Conservation (phyloP, 1,139 yeast species). For the Tardiomyces depauwii region DNA sequence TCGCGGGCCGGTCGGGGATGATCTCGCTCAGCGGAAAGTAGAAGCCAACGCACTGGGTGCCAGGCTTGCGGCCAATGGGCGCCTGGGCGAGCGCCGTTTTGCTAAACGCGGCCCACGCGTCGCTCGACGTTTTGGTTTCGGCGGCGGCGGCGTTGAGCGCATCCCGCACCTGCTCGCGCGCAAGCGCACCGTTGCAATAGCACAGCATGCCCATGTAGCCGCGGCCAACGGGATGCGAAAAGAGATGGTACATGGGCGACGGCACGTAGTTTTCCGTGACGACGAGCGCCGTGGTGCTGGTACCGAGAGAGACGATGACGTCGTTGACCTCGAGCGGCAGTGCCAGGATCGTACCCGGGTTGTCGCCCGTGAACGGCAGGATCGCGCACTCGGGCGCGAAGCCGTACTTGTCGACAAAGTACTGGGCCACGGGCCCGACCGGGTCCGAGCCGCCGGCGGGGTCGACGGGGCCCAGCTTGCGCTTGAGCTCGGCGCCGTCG, state of each 20-base stretch:
- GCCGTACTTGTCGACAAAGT: constrained; percentile 57
- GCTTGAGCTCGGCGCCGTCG: constrained; percentile 15
- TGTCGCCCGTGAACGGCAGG: constrained; percentile 76
- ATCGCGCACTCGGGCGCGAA: constrained; percentile 37
- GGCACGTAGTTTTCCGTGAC: constrained; percentile 73
- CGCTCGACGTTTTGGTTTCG: constrained; percentile 11
- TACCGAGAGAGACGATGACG: constrained; percentile 72
- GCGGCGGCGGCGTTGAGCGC: constrained; percentile 39
- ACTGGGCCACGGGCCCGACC: constrained; percentile 41
- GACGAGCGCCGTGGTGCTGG: constrained; percentile 77
- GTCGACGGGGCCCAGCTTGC: constrained; percentile 8
- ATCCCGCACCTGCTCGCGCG: constrained; percentile 69
- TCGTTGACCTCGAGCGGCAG: constrained; percentile 70
- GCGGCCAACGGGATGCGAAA: constrained; percentile 68
- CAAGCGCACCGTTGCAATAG: constrained; percentile 83
- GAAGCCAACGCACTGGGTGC: constrained; percentile 40
- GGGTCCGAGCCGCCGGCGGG: constrained; percentile 27
- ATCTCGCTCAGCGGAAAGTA: constrained; percentile 86
- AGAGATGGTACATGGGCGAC: constrained; percentile 72
- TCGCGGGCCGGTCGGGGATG: constrained; percentile 57
- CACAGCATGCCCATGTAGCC: constrained; percentile 94
- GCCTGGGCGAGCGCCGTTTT: constrained; percentile 26
- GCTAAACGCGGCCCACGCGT: constrained; percentile 56
- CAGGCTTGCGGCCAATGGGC: constrained; percentile 1
- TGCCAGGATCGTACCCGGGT: constrained; percentile 78